Conservation (phyloP, 1,284 basidiomycete genomes). For the Agroathelia rolfsii region DNA sequence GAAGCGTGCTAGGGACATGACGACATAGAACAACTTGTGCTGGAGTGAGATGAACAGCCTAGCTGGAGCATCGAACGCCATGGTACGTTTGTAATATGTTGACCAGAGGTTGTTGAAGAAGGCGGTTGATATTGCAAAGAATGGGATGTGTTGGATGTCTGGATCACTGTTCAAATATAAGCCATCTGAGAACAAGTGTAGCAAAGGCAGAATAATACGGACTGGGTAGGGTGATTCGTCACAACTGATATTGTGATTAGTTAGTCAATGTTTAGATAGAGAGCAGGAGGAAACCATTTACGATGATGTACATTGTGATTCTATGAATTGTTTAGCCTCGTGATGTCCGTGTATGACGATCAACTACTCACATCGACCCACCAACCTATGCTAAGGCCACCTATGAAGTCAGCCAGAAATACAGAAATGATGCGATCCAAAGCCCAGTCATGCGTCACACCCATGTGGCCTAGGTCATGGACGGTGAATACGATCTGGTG, state of each 20-base stretch:
- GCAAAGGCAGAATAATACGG: constrained; percentile 19
- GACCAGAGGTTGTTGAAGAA: constrained; percentile 87
- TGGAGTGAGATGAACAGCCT: constrained; percentile 68
- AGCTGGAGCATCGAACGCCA: constrained; percentile 71
- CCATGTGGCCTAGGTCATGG: constrained; percentile 93
- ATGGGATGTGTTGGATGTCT: constrained; percentile 93
- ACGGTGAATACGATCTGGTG: constrained; percentile 91
- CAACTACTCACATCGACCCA: constrained; percentile 83
- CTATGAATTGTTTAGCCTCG: constrained; percentile 27
- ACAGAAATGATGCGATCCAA: constrained; percentile 77
- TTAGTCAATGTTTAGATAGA: constrained; percentile 11
- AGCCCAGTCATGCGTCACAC: constrained; percentile 83
- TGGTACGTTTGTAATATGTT: constrained; percentile 88
- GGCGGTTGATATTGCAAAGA: constrained; percentile 86
- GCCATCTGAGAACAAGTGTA: constrained; percentile 8
- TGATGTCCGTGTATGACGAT: constrained; percentile 8
- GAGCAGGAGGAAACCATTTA: constrained; percentile 27
- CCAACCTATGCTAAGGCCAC: constrained; percentile 93
- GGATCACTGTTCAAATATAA: constrained; percentile 71
- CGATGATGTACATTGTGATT: constrained; percentile 97
- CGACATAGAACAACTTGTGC: constrained; percentile 88
- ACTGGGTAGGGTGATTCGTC: constrained; percentile 96
- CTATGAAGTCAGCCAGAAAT: constrained; percentile 78
- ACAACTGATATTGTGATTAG: constrained; percentile 64
- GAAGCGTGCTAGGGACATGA: constrained; percentile 89